A percentile compares a stretch with the other conserved stretches of the same genome.
phyloP scores from a whole-genome alignment of 1,284 basidiomycete species.

The Cutaneotrichosporon curvatum region DNA sequence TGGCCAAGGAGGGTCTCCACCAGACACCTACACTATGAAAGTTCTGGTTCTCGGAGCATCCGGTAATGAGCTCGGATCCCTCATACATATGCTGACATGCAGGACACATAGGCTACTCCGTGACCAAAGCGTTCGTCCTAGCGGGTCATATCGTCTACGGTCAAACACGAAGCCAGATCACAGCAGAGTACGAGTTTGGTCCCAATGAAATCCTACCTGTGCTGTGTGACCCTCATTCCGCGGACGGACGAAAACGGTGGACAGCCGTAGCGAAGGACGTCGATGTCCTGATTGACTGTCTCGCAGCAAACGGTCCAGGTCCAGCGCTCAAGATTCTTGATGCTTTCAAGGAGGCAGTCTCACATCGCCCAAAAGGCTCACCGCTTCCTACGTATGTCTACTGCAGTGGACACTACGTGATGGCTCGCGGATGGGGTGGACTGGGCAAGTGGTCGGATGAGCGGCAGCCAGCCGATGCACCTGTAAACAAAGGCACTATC shows the following conservation, averaged over 20 bases:
- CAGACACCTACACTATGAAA: neutral
- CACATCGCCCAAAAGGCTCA: conserved; percentile 1
- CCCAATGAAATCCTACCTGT: conserved; percentile 53
- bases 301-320: conserved; percentile 34
- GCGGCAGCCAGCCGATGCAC: conserved; percentile 15
- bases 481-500: conserved; percentile 19
- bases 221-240: conserved; percentile 45
- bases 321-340: conserved; percentile 36
- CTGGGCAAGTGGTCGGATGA: conserved; percentile 35
- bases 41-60: conserved; percentile 1
- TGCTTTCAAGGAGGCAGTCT: conserved; percentile 1
- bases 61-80: neutral
- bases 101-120: conserved; percentile 52
- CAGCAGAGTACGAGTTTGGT: conserved; percentile 16
- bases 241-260: conserved; percentile 41
- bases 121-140: conserved; percentile 51
- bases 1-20: too few species aligned
- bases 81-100: too few species aligned
- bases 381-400: conserved; percentile 48
- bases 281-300: conserved; percentile 48
- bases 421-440: conserved; percentile 37
- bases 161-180: conserved; percentile 46
- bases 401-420: conserved; percentile 51
- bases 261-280: conserved; percentile 47
- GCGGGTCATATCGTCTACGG: conserved; percentile 55